phyloP scores from a whole-genome alignment of 192 early-diverging fungal species.

The Gonapodya sp. region DNA sequence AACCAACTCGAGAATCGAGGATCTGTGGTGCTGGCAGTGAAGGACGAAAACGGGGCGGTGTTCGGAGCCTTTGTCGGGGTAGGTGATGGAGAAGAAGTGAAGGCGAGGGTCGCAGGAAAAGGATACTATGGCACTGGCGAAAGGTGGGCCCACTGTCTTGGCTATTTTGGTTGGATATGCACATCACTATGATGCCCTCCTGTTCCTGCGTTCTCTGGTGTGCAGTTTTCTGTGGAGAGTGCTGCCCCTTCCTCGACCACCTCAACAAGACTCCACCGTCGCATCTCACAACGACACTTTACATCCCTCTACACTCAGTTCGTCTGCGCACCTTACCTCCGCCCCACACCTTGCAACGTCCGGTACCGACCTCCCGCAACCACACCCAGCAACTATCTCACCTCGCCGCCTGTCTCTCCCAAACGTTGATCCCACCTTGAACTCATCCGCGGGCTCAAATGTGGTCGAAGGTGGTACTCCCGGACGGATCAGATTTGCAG shows the following conservation, averaged over 20 bases:
- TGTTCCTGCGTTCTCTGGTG: not conserved
- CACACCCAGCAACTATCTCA: not conserved
- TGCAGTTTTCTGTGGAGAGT: not conserved
- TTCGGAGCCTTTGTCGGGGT: not conserved
- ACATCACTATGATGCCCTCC: not conserved
- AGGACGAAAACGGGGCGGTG: slow-evolving; percentile 6
- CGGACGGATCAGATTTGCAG: not conserved
- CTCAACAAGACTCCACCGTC: not conserved
- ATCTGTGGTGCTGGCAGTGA: not conserved
- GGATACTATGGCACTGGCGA: not conserved
- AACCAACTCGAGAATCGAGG: not conserved
- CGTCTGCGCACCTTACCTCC: not conserved
- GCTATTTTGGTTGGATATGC: not conserved
- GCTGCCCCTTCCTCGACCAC: not conserved
- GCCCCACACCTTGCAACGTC: not conserved
- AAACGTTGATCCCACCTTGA: not conserved
- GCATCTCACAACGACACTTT: no score
- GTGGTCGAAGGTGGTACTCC: not conserved
- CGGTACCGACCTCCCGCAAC: not conserved
- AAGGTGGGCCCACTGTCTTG: not conserved
- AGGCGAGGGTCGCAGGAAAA: not conserved
- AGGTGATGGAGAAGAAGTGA: not conserved
- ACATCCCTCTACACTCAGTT: no score
- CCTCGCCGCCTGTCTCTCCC: not conserved
- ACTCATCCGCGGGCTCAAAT: not conserved